Evolutionary conservation across 2,329 filamentous ascomycete genomes (phyloP), one percentile per base, ranked within the genome.

Genomic region (Xylaria digitata): DNA sequence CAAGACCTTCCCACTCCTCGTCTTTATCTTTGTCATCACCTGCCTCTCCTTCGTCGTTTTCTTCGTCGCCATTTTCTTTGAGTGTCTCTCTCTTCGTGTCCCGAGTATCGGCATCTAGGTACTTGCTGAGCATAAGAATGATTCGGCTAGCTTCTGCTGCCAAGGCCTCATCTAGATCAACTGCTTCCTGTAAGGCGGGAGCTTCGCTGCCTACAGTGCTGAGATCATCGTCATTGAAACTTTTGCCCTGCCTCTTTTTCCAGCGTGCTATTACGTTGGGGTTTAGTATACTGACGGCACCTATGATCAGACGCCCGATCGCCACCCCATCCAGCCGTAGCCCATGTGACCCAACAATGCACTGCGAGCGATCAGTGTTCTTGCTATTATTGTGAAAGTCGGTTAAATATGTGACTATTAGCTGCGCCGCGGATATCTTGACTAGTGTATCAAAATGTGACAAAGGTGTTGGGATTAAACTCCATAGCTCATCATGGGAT

Each of bases 81-180:
- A 79, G 58, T 15, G 70, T 52, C 2, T 80, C 80, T 9, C 58
- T 61, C 32, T 74, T 68, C 1, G 79, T 79, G 8, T 80, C 78
- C 19, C 83, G 82, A 77, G 83, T 82, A 70, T 90, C 92, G 87
- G 86, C 74, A 82, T 89, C 67, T 85, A 89, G 79, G 65, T 84
- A 84, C 23, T 82, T 88, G 48, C 90, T 92, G 0, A 99, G 83
- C 82, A 97, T 97, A 43, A 95, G 85, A 42, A 97, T 83, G 70
- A 97, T 93, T 71, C 93, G 91, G 3, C 92, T 88, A 13, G 89
- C 89, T 76, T 97, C 93, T 48, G 88, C 85, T 1, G 92, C 92
- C n/a, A 98, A 83, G 9, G 89, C 85, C 74, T 96, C 90, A 17
- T 90, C 89, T 7, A 95, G 78, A 19, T 76, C 72, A 6, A 43